These are phyloP conservation scores for Penicillium manginii DNA, from an alignment of 495 filamentous ascomycete species.

Conservation along the genomic window DNA sequence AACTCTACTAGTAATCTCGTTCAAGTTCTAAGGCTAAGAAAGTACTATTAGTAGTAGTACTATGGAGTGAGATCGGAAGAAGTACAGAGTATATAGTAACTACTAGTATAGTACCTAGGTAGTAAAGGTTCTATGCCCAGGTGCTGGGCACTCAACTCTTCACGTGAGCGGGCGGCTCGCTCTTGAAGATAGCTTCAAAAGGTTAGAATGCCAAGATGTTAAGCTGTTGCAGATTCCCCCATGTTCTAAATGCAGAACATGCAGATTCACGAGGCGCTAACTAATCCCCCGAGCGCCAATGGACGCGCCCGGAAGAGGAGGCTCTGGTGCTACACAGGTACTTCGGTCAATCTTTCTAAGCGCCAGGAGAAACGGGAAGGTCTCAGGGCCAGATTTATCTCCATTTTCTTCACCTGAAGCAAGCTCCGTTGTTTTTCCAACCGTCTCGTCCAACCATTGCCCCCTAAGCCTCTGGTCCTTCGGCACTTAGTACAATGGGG, in stretches of 20 bases:
- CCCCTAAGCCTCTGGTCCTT: slow-evolving; percentile 3
- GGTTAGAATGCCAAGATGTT: background rate
- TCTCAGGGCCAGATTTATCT: slow-evolving; percentile 25
- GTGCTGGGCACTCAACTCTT: too few relatives aligned
- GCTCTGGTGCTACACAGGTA: background rate
- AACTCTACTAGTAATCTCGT: too few relatives aligned
- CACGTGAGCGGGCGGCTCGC: background rate
- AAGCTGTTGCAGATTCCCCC: background rate
- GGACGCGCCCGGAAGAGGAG: slow-evolving; percentile 2
- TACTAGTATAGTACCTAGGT: too few relatives aligned
- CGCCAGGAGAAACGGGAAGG: slow-evolving; percentile 27
- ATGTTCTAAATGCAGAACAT: slow-evolving; percentile 15
- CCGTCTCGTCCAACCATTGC: slow-evolving; percentile 24
- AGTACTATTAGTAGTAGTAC: too few relatives aligned
- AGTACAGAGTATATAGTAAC: too few relatives aligned
- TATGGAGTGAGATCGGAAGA: too few relatives aligned
- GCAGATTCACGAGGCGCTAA: slow-evolving; percentile 23
- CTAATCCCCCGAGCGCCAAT: slow-evolving; percentile 8
- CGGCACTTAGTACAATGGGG: slow-evolving; percentile 3
- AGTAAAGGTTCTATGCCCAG: too few relatives aligned
- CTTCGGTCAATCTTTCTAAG: slow-evolving; percentile 10
- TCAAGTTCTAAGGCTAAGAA: too few relatives aligned
- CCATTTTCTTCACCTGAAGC: slow-evolving; percentile 8
- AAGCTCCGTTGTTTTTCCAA: slow-evolving; percentile 16
- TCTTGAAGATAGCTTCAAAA: background rate